Conservation (phyloP, 441 rosid species). For the Corymbia citriodora region DNA sequence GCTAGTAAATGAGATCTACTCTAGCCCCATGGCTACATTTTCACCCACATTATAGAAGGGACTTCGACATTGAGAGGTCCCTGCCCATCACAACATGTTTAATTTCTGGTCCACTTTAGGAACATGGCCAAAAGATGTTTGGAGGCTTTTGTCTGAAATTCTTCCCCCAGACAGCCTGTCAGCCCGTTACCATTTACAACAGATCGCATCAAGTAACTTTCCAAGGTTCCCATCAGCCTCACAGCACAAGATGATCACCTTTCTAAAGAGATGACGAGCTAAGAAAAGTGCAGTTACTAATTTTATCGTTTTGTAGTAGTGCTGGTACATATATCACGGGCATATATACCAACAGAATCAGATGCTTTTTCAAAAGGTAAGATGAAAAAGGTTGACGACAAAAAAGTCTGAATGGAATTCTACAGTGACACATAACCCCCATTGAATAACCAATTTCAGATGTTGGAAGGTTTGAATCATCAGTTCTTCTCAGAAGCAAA, state of each 20-base stretch:
- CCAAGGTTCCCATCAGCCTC: not conserved
- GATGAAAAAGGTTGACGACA: not conserved
- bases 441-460: not conserved
- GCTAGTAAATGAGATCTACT: not conserved
- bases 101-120: not conserved
- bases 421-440: not conserved
- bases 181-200: not conserved
- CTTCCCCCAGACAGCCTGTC: not conserved
- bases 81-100: not conserved
- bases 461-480: not conserved
- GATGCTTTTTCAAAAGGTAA: not conserved
- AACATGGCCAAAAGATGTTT: not conserved
- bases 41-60: not conserved
- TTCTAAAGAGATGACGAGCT: not conserved
- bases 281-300: not conserved
- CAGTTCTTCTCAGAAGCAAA: not conserved
- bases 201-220: not conserved
- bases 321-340: not conserved
- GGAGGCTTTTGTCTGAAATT: not conserved
- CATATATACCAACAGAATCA: not conserved
- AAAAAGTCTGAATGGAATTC: fast-evolving
- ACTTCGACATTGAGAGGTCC: not conserved
- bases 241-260: not conserved
- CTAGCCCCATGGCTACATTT: not conserved
- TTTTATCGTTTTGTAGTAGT: not conserved